Conservation (phyloP, 306 rosid species). For the Cucurbita moschata region DNA sequence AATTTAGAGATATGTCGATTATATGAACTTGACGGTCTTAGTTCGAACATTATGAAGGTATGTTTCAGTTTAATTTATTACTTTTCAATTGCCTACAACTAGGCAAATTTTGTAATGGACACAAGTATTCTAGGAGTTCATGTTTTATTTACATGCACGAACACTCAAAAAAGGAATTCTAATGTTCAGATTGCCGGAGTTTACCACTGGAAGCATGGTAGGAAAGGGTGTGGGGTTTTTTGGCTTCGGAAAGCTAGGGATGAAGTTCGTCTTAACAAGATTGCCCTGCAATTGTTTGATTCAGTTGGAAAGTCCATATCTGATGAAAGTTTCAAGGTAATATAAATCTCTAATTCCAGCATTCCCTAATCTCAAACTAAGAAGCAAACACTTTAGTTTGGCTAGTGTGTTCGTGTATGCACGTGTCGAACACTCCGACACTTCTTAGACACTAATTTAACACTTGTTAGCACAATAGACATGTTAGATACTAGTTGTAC, state of each 20-base stretch:
- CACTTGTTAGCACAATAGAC: too few relatives aligned
- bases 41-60: constrained; percentile 85
- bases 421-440: too few relatives aligned
- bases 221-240: constrained; percentile 70
- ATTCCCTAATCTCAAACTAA: not conserved
- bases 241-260: constrained; percentile 94
- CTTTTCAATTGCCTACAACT: not conserved
- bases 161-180: not conserved
- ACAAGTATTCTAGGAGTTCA: not conserved
- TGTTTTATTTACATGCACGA: not conserved
- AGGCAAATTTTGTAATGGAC: not conserved
- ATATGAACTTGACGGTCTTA: constrained; percentile 50
- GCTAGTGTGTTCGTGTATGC: too few relatives aligned
- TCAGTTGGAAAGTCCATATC: constrained; percentile 88
- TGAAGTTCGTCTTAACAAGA: constrained; percentile 60
- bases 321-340: constrained; percentile 83
- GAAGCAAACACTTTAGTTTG: too few relatives aligned
- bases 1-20: constrained; percentile 83
- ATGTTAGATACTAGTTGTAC: too few relatives aligned
- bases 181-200: constrained; percentile 72
- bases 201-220: constrained; percentile 89
- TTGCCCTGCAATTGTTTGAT: constrained; percentile 79
- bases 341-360: not conserved
- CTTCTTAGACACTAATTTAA: too few relatives aligned
- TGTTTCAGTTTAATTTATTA: not conserved